A percentile compares a stretch with the other conserved stretches of the same genome.
Evolutionary conservation across 202 grass and related monocot species (phyloP).

Genomic region (Zizania palustris): DNA sequence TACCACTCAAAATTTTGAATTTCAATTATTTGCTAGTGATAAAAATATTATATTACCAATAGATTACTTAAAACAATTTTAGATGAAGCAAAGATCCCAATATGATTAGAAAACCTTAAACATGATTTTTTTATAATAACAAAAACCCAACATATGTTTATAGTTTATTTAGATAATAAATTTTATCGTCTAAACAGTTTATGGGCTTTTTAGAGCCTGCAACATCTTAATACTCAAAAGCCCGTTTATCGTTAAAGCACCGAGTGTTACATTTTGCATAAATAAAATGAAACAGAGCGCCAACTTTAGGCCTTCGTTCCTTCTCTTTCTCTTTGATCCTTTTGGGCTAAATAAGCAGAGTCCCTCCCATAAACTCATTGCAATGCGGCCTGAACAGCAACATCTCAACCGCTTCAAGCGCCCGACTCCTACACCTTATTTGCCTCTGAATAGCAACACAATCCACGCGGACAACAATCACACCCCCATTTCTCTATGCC

Average conservation of each 20-base stretch:
- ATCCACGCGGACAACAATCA: conserved; percentile 6
- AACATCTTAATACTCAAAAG: too few relatives aligned
- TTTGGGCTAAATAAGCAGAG: conserved; percentile 41
- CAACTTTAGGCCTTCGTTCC: conserved; percentile 36
- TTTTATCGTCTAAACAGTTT: too few relatives aligned
- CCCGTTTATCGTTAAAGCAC: background rate
- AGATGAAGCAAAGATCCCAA: too few relatives aligned
- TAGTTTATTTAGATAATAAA: too few relatives aligned
- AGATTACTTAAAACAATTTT: too few relatives aligned
- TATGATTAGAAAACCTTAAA: too few relatives aligned
- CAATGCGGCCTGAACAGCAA: conserved; percentile 38
- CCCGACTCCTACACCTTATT: conserved; percentile 44
- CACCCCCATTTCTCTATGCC: conserved; percentile 41
- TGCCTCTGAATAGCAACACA: conserved; percentile 32
- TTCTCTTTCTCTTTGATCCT: conserved; percentile 24
- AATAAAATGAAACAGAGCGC: conserved; percentile 30
- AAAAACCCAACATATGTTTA: too few relatives aligned
- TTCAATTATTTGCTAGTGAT: too few relatives aligned
- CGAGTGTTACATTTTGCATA: conserved; percentile 17
- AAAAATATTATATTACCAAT: too few relatives aligned
- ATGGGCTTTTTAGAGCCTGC: too few relatives aligned
- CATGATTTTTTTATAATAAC: too few relatives aligned
- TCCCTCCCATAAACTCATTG: conserved; percentile 27
- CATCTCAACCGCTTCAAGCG: conserved; percentile 33
- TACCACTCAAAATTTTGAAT: too few relatives aligned